A percentile compares a stretch with the other conserved stretches of the same genome.
Evolutionary conservation across 495 filamentous ascomycete species (phyloP).

Genomic region (Beverwykella pulmonaria): DNA sequence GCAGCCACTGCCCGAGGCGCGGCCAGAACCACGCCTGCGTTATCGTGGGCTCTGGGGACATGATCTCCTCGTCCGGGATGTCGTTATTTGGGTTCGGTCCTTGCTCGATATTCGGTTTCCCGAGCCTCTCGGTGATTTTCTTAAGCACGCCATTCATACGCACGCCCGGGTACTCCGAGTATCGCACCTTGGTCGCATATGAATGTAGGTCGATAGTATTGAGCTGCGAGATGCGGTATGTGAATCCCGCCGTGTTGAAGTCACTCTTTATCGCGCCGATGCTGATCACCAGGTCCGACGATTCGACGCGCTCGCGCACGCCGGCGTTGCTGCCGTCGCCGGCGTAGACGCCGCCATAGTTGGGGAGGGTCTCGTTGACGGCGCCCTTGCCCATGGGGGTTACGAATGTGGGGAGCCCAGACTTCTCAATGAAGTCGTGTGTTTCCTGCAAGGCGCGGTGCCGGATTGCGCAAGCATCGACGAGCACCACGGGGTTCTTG

Average conservation of each 20-base stretch:
- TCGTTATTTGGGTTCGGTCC: slow-evolving; percentile 56
- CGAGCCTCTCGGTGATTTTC: slow-evolving; percentile 66
- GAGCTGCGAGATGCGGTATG: slow-evolving; percentile 77
- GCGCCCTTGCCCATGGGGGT: slow-evolving; percentile 92
- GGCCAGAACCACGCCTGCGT: slow-evolving; percentile 90
- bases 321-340: slow-evolving; percentile 74
- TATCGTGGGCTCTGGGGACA: slow-evolving; percentile 58
- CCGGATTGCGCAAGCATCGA: slow-evolving; percentile 89
- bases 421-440: slow-evolving; percentile 73
- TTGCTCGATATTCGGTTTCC: slow-evolving; percentile 52
- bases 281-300: slow-evolving; percentile 78
- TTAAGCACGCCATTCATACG: slow-evolving; percentile 84
- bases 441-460: slow-evolving; percentile 74
- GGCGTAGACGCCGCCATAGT: slow-evolving; percentile 85
- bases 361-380: slow-evolving; percentile 73
- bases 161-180: slow-evolving; percentile 69
- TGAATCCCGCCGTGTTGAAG: slow-evolving; percentile 91
- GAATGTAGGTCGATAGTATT: slow-evolving; percentile 89
- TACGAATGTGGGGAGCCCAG: slow-evolving; percentile 79
- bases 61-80: slow-evolving; percentile 57
- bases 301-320: slow-evolving; percentile 74
- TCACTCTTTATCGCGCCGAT: slow-evolving; percentile 86
- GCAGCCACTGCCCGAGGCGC: slow-evolving; percentile 73
- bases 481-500: slow-evolving; percentile 76
- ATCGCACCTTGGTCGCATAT: slow-evolving; percentile 66